Evolutionary conservation across 2,329 filamentous ascomycete species (phyloP).

Genomic region (Colletotrichum sublineola): DNA sequence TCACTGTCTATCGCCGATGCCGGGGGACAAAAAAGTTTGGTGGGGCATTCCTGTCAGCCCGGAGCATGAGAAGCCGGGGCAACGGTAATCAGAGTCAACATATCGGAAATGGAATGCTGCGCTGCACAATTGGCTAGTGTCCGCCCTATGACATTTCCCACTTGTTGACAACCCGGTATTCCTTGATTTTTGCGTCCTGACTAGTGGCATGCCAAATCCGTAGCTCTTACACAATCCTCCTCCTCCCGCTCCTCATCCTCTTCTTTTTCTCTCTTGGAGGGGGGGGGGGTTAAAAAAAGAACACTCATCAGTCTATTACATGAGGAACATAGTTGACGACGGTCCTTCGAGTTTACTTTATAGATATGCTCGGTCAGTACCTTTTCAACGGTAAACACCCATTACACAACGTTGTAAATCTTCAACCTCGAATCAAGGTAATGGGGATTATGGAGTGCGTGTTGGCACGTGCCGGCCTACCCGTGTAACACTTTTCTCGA

Average conservation of each 20-base stretch:
- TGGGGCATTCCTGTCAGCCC: conserved; percentile 20
- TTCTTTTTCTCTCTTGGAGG: too few relatives aligned
- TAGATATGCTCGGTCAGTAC: neutral
- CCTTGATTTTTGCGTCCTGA: neutral
- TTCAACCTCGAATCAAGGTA: neutral
- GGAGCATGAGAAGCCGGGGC: conserved; percentile 20
- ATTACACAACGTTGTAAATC: neutral
- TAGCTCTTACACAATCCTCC: too few relatives aligned
- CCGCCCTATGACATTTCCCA: neutral
- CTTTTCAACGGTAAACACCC: neutral
- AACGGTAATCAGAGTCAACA: neutral
- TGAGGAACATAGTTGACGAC: neutral
- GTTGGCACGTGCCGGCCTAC: conserved; percentile 4
- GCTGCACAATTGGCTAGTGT: neutral
- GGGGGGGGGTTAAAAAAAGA: too few relatives aligned
- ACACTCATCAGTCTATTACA: too few relatives aligned
- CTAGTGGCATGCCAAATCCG: neutral
- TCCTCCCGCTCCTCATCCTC: too few relatives aligned
- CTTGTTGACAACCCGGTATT: neutral
- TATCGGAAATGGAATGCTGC: conserved; percentile 7
- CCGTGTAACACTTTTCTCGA: neutral
- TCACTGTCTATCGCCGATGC: conserved; percentile 35
- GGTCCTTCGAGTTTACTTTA: neutral
- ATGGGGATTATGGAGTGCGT: neutral
- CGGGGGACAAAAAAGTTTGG: conserved; percentile 17